Evolutionary conservation across 2,329 filamentous ascomycete genomes (phyloP), one percentile per base, ranked within the genome.

Genomic region (Cladosporium cucumerinum): DNA sequence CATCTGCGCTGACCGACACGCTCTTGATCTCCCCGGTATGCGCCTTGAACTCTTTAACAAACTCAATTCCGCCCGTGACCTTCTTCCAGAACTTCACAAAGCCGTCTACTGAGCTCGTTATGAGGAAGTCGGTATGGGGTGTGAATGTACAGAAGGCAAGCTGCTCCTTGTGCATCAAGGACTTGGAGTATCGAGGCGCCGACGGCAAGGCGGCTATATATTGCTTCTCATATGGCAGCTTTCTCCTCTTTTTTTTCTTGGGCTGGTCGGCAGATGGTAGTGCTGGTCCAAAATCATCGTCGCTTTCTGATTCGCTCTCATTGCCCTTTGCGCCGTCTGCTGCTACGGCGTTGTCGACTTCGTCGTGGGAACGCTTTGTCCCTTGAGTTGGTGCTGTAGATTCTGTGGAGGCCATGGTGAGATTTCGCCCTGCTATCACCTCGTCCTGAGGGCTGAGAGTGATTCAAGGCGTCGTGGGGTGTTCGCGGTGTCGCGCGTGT

Each of bases 1-100:
- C 95, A 77, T 99, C 95, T 48, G 88, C 86, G 78, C 94, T 98
- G 68, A 91, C 89, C 43, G 89, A 95, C 52, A 95, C 91, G 30
- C 89, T 90, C 66, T 84, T 87, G 74, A 98, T 92, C 74, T 96
- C 92, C 60, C 92, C 91, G 65, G 86, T 84, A 78, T 99, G 96
- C 8, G 95, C 93, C 74, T 89, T 89, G 81, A 97, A 99, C 79
- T 99, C 93, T 80, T 99, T 99, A 61, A 98, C 94, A 74, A 99
- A 99, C 79, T 99, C 96, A 65, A 99, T 91, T 0, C 92, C 92
- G 36, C 91, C 88, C 12, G 69, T 64, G 69, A 91, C 86, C 81
- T 99, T 99, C 81, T 99, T 99, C 95, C 95, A 99, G 77, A 99
- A 99, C 78, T 99, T 99, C 71, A 98, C 94, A 0, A 94, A 90